Evolutionary conservation across 768 basidiomycete species (phyloP), one percentile per base, ranked within the genome.

Genomic region (Mycena filopes): DNA sequence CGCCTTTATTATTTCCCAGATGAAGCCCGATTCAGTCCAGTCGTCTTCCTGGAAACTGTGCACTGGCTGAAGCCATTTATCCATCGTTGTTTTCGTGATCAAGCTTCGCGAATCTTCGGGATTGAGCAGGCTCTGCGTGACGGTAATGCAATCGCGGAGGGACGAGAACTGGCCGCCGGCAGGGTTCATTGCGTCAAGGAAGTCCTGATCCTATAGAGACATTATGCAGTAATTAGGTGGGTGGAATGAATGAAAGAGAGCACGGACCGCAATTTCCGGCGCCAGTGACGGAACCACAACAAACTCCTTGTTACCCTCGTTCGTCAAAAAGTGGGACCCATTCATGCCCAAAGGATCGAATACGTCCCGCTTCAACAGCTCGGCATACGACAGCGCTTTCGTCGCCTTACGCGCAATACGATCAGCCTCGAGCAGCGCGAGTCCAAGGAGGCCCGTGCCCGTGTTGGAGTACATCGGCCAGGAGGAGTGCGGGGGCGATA

Each of bases 381-480:
- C 76, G 1, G 79, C 77, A 40, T 80, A 74, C 4, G 72, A 74
- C 28, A 72, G 71, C 28, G 49, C 68, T 12, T 64, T 21, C 21
- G 48, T 10, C 4, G 31, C 49, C n/a, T 51, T 51, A n/a, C n/a
- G n/a, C 8, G 59, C 59, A 0, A 38, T 63, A 7, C 43, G 55
- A 47, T 79, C 74, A 1, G 82, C 81, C 4, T 75, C 77, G 2
- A 80, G 75, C 18, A 80, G 73, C 0, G 75, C 78, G 18, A 78
- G 66, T 20, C 80, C 81, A 13, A 83, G 65, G 0, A 81, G 18
- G 3, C 70, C 70, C 11, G 71, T 76, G 1, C 77, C 82, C 2
- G 81, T 77, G 55, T 83, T 83, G 8, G 81, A 83, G 65, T 84
- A 83, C n/a, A n/a, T n/a, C n/a, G n/a, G 21, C 58, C 73, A 77